Evolutionary conservation across 805 yeast species (phyloP).

Genomic region (Pichia deserticola): DNA sequence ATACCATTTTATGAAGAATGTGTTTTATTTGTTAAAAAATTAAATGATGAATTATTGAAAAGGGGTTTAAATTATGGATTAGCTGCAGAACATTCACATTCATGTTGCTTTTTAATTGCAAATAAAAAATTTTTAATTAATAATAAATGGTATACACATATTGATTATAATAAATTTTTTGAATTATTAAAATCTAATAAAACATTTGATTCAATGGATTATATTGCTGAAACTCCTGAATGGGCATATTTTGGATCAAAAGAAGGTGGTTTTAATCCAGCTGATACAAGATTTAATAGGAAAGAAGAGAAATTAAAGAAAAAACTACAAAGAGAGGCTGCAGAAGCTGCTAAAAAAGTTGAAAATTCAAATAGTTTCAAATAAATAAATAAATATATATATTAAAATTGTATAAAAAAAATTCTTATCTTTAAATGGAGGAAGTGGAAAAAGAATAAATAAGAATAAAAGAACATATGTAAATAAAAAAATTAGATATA

Average conservation of each 20-base stretch:
- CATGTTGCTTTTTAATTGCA: conserved; percentile 85
- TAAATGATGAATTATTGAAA: conserved; percentile 52
- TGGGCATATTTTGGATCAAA: conserved; percentile 90
- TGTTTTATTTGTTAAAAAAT: conserved; percentile 57
- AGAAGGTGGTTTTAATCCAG: conserved; percentile 86
- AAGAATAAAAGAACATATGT: background rate
- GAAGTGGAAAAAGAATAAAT: background rate
- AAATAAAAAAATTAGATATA: background rate
- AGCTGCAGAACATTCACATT: conserved; percentile 94
- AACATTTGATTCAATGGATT: conserved; percentile 72
- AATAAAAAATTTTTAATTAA: conserved; percentile 61
- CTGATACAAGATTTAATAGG: conserved; percentile 60
- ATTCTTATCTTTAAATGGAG: no score
- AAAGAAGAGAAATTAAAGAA: conserved; percentile 53
- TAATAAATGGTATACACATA: conserved; percentile 82
- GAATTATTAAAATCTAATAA: conserved; percentile 54
- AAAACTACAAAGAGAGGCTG: conserved; percentile 25
- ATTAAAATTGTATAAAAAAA: no score
- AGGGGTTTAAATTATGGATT: conserved; percentile 71
- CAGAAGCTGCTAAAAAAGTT: background rate
- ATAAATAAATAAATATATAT: no score
- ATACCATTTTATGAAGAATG: conserved; percentile 94
- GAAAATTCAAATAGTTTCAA: background rate
- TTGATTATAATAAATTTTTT: conserved; percentile 72
- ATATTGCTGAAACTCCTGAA: conserved; percentile 70